Base-by-base conservation (phyloP, 306 rosid genomes). In the Acacia confusa region DNA sequence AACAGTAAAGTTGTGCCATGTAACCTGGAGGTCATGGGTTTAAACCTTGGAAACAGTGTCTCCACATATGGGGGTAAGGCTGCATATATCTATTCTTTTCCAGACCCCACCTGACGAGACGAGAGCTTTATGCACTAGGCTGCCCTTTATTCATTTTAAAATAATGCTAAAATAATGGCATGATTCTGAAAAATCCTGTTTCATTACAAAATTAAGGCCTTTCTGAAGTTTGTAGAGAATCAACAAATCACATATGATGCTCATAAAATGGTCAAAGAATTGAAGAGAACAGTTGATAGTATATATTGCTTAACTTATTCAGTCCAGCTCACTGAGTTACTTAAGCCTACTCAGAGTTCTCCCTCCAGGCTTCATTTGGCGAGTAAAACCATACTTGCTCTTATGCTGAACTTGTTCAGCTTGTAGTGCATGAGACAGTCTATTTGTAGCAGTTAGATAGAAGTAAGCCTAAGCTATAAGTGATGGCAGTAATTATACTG, bases 301-400 rank as follows among this genome's bases (percentile, higher is more conserved):
- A 12, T 65, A 40, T 74, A 68, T 38, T 25, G 27, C 76, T 43
- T 69, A 48, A 70, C 74, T 30, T 65, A 67, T 7, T n/a, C 25
- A 38, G 32, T 28, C 48, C 53, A 44, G 74, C 50, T 78, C 50
- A 48, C 48, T 58, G 50, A 65, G 64, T 79, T 66, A 13, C 55
- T 44, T 68, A 79, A 41, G 74, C 77, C 73, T 68, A 70, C 79
- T 72, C n/a, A 79, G 64, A 58, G 25, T 43, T 72, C 76, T 67
- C 25, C 43, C 28, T 65, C 45, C 30, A 74, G 65, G 74, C 74
- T 73, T 78, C 48, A 68, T 65, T 52, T 84, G 82, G 72, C 50
- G 30, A 77, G 87, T 50, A 45, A 64, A 63, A 72, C 15, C 55
- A 32, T 34, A 34, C 70, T 66, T 22, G 34, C 45, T 79, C 78